Percentiles rank a stretch among this genome's conserved stretches.
Conservation (phyloP, 2,329 filamentous ascomycete species). For the Graphilbum sp. region DNA sequence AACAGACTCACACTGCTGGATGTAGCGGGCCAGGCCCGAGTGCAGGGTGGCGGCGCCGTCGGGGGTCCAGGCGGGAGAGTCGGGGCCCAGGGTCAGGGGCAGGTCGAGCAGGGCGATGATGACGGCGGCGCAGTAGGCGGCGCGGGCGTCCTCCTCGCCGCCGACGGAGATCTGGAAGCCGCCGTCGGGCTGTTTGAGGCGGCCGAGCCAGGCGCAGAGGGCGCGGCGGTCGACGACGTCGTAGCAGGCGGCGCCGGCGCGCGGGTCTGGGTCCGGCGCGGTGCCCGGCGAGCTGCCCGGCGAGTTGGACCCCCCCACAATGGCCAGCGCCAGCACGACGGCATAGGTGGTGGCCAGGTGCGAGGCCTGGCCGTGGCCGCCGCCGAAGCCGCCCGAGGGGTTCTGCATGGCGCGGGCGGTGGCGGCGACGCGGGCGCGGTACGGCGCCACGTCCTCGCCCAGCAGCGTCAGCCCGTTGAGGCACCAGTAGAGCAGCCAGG, state of each 20-base stretch:
- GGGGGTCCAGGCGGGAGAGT: constrained; percentile 48
- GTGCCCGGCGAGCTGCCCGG: too few species aligned
- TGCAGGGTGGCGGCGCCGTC: constrained; percentile 48
- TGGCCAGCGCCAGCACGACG: constrained; percentile 57
- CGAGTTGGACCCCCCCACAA: constrained; percentile 53
- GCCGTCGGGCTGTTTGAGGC: constrained; percentile 71
- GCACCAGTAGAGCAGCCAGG: constrained; percentile 93
- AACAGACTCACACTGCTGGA: constrained; percentile 55
- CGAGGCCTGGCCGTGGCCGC: constrained; percentile 78
- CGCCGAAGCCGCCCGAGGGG: constrained; percentile 69
- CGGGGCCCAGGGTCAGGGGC: constrained; percentile 59
- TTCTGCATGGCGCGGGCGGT: constrained; percentile 78
- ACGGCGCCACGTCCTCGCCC: constrained; percentile 54
- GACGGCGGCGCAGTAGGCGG: constrained; percentile 81
- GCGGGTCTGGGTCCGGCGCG: too few species aligned
- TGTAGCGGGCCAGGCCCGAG: constrained; percentile 61
- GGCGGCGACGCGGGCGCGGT: constrained; percentile 51
- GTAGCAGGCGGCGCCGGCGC: constrained; percentile 29
- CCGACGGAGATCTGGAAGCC: constrained; percentile 78
- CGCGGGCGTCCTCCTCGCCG: constrained; percentile 85
- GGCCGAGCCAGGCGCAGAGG: constrained; percentile 84
- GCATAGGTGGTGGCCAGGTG: constrained; percentile 88
- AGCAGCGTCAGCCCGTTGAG: constrained; percentile 59
- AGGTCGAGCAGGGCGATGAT: constrained; percentile 68
- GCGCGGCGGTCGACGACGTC: constrained; percentile 62